Evolutionary conservation across 345 rosid species (phyloP).

Genomic region (Balakata baccata): DNA sequence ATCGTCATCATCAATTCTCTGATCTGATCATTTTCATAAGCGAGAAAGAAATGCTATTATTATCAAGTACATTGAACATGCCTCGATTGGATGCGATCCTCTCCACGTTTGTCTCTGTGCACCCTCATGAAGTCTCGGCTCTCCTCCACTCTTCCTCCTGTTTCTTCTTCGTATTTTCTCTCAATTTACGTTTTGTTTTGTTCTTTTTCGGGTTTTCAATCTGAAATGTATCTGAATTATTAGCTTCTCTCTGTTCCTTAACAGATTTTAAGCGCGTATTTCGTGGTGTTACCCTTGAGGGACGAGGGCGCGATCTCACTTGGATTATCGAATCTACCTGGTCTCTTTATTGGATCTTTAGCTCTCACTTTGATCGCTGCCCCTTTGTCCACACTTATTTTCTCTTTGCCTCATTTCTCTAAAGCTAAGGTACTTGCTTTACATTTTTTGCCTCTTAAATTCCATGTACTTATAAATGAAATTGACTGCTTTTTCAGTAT

Average conservation of each 20-base stretch:
- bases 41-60: not conserved
- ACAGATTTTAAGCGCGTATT: slow-evolving; percentile 85
- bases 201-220: not conserved
- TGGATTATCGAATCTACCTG: slow-evolving; percentile 75
- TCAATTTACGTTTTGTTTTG: not conserved
- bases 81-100: slow-evolving; percentile 49
- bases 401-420: slow-evolving; percentile 71
- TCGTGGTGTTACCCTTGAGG: slow-evolving; percentile 81
- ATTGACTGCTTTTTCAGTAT: not conserved
- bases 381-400: slow-evolving; percentile 79
- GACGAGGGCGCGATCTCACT: slow-evolving; percentile 90
- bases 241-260: not conserved
- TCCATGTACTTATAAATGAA: not conserved
- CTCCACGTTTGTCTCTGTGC: slow-evolving; percentile 65
- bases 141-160: slow-evolving; percentile 72
- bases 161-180: slow-evolving; percentile 71
- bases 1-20: not conserved
- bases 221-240: not conserved
- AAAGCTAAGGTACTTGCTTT: slow-evolving; percentile 56
- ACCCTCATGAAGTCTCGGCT: slow-evolving; percentile 73
- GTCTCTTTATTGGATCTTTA: slow-evolving; percentile 70
- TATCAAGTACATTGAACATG: slow-evolving; percentile 14
- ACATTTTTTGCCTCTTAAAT: not conserved
- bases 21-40: not conserved
- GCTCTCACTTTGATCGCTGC: slow-evolving; percentile 78